phyloP scores from a whole-genome alignment of 2,329 filamentous ascomycete species.

The Geoglossum cookeanum region DNA sequence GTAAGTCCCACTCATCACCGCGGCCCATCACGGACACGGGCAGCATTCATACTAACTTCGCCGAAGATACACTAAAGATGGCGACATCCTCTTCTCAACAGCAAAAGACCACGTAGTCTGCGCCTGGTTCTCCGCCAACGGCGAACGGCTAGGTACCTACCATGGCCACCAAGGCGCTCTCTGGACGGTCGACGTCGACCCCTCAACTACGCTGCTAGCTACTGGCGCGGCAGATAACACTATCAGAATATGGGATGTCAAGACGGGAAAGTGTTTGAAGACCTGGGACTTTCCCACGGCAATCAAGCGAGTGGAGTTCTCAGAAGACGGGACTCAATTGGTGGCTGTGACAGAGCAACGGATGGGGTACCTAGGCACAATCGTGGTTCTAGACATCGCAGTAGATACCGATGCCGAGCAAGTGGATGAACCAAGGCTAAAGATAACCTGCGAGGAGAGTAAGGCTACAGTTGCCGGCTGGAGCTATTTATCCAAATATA shows the following conservation, averaged over 20 bases:
- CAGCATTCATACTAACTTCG: neutral
- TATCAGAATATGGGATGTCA: conserved; percentile 89
- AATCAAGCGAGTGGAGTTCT: conserved; percentile 96
- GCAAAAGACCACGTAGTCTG: conserved; percentile 94
- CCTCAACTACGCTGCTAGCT: conserved; percentile 76
- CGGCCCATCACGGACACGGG: neutral
- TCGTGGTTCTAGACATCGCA: conserved; percentile 80
- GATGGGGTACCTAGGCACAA: conserved; percentile 87
- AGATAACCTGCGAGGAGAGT: conserved; percentile 85
- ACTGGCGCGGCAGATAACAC: conserved; percentile 97
- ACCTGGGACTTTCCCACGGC: conserved; percentile 95
- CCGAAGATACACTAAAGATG: conserved; percentile 70
- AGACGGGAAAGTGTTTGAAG: conserved; percentile 83
- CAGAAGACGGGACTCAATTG: conserved; percentile 75
- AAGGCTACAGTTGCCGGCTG: conserved; percentile 96
- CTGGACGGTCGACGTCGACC: conserved; percentile 96
- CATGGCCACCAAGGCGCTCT: conserved; percentile 92
- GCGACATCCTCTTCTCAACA: conserved; percentile 89
- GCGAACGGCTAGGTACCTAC: conserved; percentile 92
- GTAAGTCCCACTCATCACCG: conserved; percentile 28
- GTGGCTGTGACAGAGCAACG: conserved; percentile 96
- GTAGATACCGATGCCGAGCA: conserved; percentile 69
- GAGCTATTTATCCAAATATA: conserved; percentile 87
- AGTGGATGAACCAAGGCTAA: conserved; percentile 60
- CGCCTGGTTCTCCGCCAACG: conserved; percentile 94